Evolutionary conservation across 2,329 filamentous ascomycete genomes (phyloP).

Genomic region (Alternaria sp.): DNA sequence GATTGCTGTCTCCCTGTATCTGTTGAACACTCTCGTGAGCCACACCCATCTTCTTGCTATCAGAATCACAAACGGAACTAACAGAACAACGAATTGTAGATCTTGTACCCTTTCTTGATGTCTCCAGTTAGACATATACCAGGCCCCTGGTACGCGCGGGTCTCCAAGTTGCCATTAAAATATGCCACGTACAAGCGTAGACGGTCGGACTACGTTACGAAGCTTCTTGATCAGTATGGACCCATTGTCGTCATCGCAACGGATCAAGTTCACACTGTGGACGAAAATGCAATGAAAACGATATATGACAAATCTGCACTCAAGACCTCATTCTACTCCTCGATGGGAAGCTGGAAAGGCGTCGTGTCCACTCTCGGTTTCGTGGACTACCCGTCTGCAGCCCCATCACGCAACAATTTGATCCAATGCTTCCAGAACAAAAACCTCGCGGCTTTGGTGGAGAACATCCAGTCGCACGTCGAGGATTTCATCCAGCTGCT

Average conservation of each 20-base stretch:
- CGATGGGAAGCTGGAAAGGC: slow-evolving; percentile 11
- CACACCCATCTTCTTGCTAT: background rate
- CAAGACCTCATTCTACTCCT: slow-evolving; percentile 6
- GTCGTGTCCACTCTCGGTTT: slow-evolving; percentile 9
- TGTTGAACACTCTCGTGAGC: background rate
- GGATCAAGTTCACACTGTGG: slow-evolving; percentile 5
- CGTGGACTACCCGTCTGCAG: slow-evolving; percentile 7
- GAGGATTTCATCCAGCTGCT: slow-evolving; percentile 6
- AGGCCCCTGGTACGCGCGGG: slow-evolving; percentile 6
- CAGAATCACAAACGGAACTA: background rate
- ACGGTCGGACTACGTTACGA: slow-evolving; percentile 5
- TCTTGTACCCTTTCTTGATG: slow-evolving; percentile 5
- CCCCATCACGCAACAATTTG: slow-evolving; percentile 11
- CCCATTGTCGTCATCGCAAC: slow-evolving; percentile 6
- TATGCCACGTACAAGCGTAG: slow-evolving; percentile 6
- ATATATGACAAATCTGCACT: slow-evolving; percentile 8
- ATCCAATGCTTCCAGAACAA: slow-evolving; percentile 15
- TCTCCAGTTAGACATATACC: slow-evolving; percentile 9
- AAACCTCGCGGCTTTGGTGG: slow-evolving; percentile 9
- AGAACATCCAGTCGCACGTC: slow-evolving; percentile 12
- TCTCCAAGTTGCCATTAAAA: slow-evolving; percentile 5
- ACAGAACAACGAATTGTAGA: background rate
- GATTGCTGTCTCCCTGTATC: background rate
- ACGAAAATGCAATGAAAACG: slow-evolving; percentile 9
- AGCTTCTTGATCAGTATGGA: slow-evolving; percentile 3